Evolutionary conservation across 768 basidiomycete genomes (phyloP).

Genomic region (Lyophyllum shimeji): DNA sequence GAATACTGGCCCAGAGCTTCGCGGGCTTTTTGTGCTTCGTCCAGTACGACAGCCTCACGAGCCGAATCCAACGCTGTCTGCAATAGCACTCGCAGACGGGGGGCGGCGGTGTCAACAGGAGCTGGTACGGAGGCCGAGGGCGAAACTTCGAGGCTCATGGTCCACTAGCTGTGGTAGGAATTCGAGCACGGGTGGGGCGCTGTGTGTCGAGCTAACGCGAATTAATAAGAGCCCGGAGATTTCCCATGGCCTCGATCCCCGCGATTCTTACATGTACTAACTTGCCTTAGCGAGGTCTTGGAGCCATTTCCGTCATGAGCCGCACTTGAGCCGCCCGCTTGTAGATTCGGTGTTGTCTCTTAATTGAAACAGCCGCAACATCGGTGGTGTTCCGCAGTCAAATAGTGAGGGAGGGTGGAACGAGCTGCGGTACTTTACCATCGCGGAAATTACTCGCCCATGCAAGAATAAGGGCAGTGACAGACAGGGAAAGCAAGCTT

Average conservation of each 20-base stretch:
- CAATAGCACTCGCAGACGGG: conserved; percentile 1
- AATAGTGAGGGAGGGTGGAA: too few species aligned
- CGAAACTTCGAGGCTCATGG: background rate
- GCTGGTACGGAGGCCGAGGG: background rate
- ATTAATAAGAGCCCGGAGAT: background rate
- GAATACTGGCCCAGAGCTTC: conserved; percentile 7
- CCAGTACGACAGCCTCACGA: conserved; percentile 10
- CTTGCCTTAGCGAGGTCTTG: background rate
- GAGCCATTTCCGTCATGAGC: background rate
- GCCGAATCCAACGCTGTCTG: conserved; percentile 9
- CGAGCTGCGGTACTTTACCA: too few species aligned
- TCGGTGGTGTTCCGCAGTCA: background rate
- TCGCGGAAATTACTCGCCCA: too few species aligned
- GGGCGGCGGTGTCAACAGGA: background rate
- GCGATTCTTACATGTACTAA: background rate
- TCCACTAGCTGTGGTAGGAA: background rate
- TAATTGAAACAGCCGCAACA: background rate
- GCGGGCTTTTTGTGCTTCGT: background rate
- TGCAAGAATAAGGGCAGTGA: too few species aligned
- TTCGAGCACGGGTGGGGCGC: background rate
- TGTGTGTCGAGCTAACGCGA: background rate
- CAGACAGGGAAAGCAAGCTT: too few species aligned
- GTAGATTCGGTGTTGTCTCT: background rate
- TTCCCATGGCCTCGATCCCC: background rate
- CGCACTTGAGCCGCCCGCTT: too few species aligned